Conservation (phyloP, 2,329 filamentous ascomycete species). For the Aspergillus carbonarius region DNA sequence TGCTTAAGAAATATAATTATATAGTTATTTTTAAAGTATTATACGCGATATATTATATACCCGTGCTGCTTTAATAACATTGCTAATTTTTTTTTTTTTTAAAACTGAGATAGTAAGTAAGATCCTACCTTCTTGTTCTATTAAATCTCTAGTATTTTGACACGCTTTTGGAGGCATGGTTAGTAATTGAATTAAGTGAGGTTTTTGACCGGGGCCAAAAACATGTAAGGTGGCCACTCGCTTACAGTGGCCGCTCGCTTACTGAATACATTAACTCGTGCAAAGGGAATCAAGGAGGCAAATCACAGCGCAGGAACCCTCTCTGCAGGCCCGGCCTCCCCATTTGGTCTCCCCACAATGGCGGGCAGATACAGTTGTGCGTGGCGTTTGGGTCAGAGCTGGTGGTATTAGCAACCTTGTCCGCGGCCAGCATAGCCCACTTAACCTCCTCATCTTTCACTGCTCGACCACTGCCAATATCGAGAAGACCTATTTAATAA, state of each 20-base stretch:
- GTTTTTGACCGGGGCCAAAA: not conserved
- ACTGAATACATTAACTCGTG: not conserved
- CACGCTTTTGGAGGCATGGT: not conserved
- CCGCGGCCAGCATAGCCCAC: too few species aligned
- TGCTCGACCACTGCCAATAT: too few species aligned
- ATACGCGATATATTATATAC: not conserved
- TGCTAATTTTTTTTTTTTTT: not conserved
- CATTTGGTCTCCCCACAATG: conserved; percentile 2
- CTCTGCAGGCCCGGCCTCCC: not conserved
- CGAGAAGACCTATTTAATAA: too few species aligned
- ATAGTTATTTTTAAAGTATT: not conserved
- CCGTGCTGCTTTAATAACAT: not conserved
- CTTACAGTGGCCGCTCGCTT: not conserved
- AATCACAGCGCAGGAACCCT: not conserved
- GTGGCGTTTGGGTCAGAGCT: not conserved
- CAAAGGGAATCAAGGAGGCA: not conserved
- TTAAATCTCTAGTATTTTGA: not conserved
- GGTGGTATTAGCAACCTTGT: not conserved
- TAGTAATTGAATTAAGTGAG: not conserved
- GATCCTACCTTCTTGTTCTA: not conserved
- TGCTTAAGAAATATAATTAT: not conserved
- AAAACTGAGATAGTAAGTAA: not conserved
- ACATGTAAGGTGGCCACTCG: not conserved
- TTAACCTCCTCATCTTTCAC: not conserved
- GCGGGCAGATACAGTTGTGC: not conserved